Conservation (phyloP, 805 yeast genomes). For the Ogataea haglerorum region DNA sequence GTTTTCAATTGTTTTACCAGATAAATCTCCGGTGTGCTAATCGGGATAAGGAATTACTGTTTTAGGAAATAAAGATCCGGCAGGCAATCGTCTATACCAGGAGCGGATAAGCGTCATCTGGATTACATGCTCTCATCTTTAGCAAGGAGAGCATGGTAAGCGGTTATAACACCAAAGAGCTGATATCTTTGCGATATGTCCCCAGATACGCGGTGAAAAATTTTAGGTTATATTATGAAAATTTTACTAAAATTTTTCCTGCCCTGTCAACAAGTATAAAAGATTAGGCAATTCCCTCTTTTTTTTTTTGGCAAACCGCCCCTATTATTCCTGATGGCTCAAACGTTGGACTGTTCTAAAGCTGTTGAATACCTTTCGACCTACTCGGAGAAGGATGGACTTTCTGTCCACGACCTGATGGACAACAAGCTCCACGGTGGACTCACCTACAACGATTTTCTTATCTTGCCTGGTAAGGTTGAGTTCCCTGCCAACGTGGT, state of each 20-base stretch:
- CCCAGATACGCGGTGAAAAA: not conserved
- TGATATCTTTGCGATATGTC: too few species aligned
- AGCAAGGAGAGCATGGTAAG: too few species aligned
- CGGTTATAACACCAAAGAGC: too few species aligned
- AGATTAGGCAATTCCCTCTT: slow-evolving; percentile 6
- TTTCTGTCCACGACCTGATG: slow-evolving; percentile 78
- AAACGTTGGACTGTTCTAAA: slow-evolving; percentile 39
- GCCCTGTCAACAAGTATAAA: slow-evolving; percentile 10
- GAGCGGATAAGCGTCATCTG: too few species aligned
- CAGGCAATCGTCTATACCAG: too few species aligned
- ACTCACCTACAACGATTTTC: slow-evolving; percentile 93
- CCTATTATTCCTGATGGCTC: slow-evolving; percentile 11
- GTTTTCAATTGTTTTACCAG: not conserved
- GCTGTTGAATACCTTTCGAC: slow-evolving; percentile 67
- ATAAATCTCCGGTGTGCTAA: slow-evolving; percentile 9
- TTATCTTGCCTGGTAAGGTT: slow-evolving; percentile 93
- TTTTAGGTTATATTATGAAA: slow-evolving; percentile 1
- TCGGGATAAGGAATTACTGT: slow-evolving; percentile 5
- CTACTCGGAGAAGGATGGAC: slow-evolving; percentile 78
- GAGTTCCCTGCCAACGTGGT: slow-evolving; percentile 80
- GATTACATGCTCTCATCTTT: too few species aligned
- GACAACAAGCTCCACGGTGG: slow-evolving; percentile 93
- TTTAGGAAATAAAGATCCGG: slow-evolving; percentile 1
- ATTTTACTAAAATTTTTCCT: slow-evolving; percentile 1
- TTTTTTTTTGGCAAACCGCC: slow-evolving; percentile 28